phyloP scores from a whole-genome alignment of 140 eudicot genomes.

The Cichorium intybus region DNA sequence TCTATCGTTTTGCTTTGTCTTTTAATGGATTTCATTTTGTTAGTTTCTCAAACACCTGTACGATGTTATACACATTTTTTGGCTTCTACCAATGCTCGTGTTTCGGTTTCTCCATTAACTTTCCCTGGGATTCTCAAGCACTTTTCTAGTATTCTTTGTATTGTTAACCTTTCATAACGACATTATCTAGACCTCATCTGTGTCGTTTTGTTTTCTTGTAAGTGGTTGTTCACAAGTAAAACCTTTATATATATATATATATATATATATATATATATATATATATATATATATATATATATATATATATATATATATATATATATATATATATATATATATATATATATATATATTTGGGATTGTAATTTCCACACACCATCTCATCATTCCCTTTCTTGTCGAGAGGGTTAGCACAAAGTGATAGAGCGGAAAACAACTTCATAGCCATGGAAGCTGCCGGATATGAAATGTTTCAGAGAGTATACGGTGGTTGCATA shows the following conservation, averaged over 20 bases:
- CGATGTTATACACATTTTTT: neutral
- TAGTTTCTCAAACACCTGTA: no score
- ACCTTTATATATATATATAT: no score
- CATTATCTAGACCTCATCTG: neutral
- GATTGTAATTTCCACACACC: slow-evolving; percentile 5
- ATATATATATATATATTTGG: no score
- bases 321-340: no score
- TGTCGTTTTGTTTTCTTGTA: neutral
- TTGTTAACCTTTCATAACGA: neutral
- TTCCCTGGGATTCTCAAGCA: neutral
- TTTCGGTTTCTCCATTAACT: neutral
- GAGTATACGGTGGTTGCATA: slow-evolving; percentile 41
- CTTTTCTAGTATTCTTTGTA: neutral
- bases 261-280: no score
- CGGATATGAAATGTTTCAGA: slow-evolving; percentile 36
- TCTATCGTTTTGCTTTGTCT: no score
- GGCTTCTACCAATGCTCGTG: neutral
- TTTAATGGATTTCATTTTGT: no score
- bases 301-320: no score
- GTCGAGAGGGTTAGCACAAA: neutral
- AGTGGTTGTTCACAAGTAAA: neutral
- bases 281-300: no score
- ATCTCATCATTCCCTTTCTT: slow-evolving; percentile 11
- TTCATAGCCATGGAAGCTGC: slow-evolving; percentile 24
- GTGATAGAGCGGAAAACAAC: neutral